These are phyloP conservation scores for Agapanthus africanus DNA, from an alignment of 106 monocot species.

Conservation along the genomic window DNA sequence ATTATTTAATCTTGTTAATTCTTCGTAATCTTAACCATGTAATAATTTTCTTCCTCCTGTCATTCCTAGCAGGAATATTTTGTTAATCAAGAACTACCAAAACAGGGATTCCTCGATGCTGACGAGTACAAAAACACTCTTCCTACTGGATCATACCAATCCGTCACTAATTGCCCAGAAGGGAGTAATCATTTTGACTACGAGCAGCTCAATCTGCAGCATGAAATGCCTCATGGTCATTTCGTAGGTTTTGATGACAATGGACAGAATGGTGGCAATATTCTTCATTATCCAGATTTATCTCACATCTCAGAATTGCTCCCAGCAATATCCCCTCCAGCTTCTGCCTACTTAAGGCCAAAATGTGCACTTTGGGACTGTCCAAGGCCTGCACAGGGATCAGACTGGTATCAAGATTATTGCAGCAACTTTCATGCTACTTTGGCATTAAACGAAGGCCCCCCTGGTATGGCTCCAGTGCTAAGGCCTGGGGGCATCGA, in stretches of 20 bases:
- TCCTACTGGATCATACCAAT: constrained; percentile 17
- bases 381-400: constrained; percentile 71
- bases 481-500: constrained; percentile 93
- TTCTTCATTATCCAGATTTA: constrained; percentile 11
- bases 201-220: constrained; percentile 47
- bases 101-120: constrained; percentile 32
- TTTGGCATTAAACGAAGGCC: constrained; percentile 73
- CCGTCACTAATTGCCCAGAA: constrained; percentile 22
- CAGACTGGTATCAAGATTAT: constrained; percentile 76
- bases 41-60: neutral
- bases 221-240: constrained; percentile 29
- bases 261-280: constrained; percentile 48
- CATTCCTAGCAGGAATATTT: constrained; percentile 7
- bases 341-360: constrained; percentile 75
- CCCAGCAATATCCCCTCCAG: constrained; percentile 64
- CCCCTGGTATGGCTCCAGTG: constrained; percentile 78
- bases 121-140: constrained; percentile 30
- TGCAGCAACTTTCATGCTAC: constrained; percentile 74
- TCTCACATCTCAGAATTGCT: constrained; percentile 59
- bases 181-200: constrained; percentile 36
- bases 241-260: constrained; percentile 24
- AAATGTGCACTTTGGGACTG: constrained; percentile 99
- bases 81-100: constrained; percentile 29
- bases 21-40: too few species aligned
- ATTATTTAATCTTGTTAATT: too few species aligned